Evolutionary conservation across 805 yeast species (phyloP), one percentile per base, ranked within the genome.

Genomic region (Dipodascopsis tothii): DNA sequence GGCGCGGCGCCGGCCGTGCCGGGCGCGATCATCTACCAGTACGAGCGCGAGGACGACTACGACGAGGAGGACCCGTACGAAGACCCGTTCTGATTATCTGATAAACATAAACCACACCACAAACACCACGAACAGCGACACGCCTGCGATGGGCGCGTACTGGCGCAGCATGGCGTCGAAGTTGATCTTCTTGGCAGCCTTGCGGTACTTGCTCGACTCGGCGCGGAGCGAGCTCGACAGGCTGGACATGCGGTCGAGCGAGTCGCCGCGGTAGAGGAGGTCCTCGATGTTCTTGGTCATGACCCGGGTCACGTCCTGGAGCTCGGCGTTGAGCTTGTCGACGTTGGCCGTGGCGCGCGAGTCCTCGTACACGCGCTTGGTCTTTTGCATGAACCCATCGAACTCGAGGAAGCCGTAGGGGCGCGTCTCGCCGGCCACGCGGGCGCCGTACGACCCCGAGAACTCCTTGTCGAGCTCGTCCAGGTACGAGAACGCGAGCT

Each of bases 61-160:
- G 98, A 90, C 59, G 98, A 90, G 61, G 97, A 92, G 56, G 98
- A 90, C 63, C 96, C 97, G 0, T 90, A 80, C 58, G 98, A 90
- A 60, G 97, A 90, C 59, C 97, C 97, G 4, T 87, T 86, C 58
- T 87, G 63, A 7, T 43, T 25, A 49, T 43, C 53, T 42, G 39
- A 49, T 21, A 21, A 84, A 77, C 60, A 84, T 70, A 74, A 85
- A 87, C 84, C 94, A 92, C 28, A 90, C 65, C 41, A 92, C 64
- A 60, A 88, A 84, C 48, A 83, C 66, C 39, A 88, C 64, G 22
- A 69, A 50, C 33, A 90, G 67, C 1, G 80, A 80, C 21, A 82
- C 72, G 14, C 87, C 81, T 6, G 73, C 84, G 32, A 90, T 71
- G 2, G 97, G 97, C 2, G 86, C 84, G 60, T 92, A 92, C 67